Evolutionary conservation across 495 filamentous ascomycete genomes (phyloP).

Genomic region (Hyaloscypha hepaticicola): DNA sequence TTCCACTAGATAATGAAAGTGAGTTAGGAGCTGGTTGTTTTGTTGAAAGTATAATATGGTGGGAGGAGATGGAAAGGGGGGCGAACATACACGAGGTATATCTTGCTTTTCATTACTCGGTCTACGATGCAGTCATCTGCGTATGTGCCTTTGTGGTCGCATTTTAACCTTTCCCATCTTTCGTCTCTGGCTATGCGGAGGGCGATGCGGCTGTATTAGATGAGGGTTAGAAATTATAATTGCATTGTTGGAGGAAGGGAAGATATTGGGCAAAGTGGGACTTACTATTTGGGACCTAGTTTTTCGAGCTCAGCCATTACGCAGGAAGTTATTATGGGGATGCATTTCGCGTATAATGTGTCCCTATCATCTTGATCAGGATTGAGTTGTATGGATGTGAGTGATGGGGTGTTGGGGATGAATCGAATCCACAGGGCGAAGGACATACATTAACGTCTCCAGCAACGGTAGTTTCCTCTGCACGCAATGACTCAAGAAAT

Average conservation of each 20-base stretch:
- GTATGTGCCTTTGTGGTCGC: constrained; percentile 87
- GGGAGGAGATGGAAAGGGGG: too few species aligned
- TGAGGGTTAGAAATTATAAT: too few species aligned
- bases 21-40: too few species aligned
- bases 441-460: constrained; percentile 82
- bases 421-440: constrained; percentile 23
- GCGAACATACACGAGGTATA: constrained; percentile 94
- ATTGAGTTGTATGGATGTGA: too few species aligned
- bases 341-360: constrained; percentile 55
- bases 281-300: constrained; percentile 86
- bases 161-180: constrained; percentile 77
- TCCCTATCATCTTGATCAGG: not conserved
- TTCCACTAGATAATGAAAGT: too few species aligned
- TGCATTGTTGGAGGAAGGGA: too few species aligned
- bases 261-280: too few species aligned
- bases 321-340: constrained; percentile 70
- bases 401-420: too few species aligned
- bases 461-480: constrained; percentile 86
- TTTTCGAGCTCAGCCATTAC: constrained; percentile 86
- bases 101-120: constrained; percentile 69
- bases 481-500: constrained; percentile 90
- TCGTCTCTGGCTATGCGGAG: constrained; percentile 90
- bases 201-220: constrained; percentile 81
- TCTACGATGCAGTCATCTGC: constrained; percentile 97
- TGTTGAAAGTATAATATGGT: too few species aligned